phyloP scores from a whole-genome alignment of 148 eudicot genomes.

The Heliamphora exappendiculata region DNA sequence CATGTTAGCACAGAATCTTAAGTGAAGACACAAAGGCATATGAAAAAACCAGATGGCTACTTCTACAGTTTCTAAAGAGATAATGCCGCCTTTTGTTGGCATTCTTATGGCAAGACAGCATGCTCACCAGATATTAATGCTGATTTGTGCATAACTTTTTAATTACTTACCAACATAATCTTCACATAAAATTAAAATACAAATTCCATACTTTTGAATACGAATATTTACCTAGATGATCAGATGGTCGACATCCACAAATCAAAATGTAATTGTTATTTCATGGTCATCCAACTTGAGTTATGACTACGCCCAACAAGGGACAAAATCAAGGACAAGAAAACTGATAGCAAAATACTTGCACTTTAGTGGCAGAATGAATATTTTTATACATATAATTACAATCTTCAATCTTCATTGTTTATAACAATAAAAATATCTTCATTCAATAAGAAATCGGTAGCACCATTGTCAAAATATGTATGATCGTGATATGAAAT shows the following conservation, averaged over 20 bases:
- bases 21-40: not conserved
- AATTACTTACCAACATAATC: not conserved
- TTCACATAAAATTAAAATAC: no score
- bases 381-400: not conserved
- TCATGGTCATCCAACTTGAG: no score
- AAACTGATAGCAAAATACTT: not conserved
- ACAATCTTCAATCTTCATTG: slow-evolving; percentile 1
- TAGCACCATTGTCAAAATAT: not conserved
- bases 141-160: not conserved
- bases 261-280: not conserved
- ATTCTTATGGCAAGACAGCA: not conserved
- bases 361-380: not conserved
- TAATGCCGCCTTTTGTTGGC: not conserved
- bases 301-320: no score
- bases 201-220: not conserved
- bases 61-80: not conserved
- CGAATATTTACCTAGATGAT: not conserved
- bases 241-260: slow-evolving; percentile 1
- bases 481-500: no score
- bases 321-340: not conserved
- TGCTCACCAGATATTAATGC: not conserved
- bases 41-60: not conserved
- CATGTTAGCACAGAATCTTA: not conserved
- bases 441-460: not conserved
- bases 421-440: not conserved